Percentiles rank a stretch among this genome's conserved stretches.
Conservation (phyloP, 2,329 filamentous ascomycete species). For the Aureobasidium sp. region DNA sequence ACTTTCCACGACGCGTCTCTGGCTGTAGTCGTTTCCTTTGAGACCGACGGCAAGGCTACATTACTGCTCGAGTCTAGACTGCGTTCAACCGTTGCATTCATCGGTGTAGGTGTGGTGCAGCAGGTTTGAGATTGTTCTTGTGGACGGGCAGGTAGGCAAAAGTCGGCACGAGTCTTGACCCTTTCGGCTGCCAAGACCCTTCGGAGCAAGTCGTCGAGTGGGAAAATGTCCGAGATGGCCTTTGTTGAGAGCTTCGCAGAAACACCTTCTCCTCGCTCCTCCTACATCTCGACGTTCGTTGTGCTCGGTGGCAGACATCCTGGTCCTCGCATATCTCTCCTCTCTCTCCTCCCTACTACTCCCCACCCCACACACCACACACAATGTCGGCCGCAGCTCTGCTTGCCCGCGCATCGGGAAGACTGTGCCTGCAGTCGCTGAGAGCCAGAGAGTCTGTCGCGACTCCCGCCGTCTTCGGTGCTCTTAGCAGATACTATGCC, state of each 20-base stretch:
- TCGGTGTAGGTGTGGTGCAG: no score
- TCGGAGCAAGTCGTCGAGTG: not conserved
- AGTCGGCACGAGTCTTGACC: not conserved
- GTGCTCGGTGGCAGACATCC: slow-evolving; percentile 10
- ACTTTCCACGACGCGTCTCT: not conserved
- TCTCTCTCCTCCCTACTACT: slow-evolving; percentile 12
- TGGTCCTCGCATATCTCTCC: slow-evolving; percentile 17
- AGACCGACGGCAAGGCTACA: not conserved
- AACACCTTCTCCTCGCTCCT: slow-evolving; percentile 7
- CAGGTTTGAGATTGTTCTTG: not conserved
- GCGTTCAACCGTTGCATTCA: no score
- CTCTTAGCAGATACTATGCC: slow-evolving; percentile 59
- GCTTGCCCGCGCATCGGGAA: slow-evolving; percentile 37
- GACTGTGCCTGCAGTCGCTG: slow-evolving; percentile 31
- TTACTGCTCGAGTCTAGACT: not conserved
- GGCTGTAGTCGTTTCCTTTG: not conserved
- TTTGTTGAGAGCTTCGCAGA: slow-evolving; percentile 12
- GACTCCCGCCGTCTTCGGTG: slow-evolving; percentile 47
- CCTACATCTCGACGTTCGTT: slow-evolving; percentile 6
- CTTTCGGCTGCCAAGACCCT: slow-evolving; percentile 2
- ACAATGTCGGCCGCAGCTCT: slow-evolving; percentile 48
- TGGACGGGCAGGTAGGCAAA: not conserved
- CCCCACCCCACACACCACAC: slow-evolving; percentile 17
- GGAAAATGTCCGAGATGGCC: slow-evolving; percentile 11
- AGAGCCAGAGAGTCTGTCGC: slow-evolving; percentile 27